Evolutionary conservation across 2,329 filamentous ascomycete genomes (phyloP).

Genomic region (Phaeoacremonium minimum): DNA sequence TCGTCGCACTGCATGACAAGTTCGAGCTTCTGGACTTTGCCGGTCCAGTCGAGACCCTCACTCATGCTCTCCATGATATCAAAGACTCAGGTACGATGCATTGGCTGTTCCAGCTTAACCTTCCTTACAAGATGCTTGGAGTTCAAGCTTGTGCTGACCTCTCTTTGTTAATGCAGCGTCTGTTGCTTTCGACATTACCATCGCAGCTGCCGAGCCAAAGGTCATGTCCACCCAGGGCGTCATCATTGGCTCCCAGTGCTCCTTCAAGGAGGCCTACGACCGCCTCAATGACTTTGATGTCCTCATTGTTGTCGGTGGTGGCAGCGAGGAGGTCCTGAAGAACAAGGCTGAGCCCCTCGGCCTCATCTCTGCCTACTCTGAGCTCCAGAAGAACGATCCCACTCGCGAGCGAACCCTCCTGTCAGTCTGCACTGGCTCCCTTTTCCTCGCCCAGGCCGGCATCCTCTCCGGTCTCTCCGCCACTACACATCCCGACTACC

Average conservation of each 20-base stretch:
- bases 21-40: conserved; percentile 57
- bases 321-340: conserved; percentile 59
- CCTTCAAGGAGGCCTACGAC: conserved; percentile 74
- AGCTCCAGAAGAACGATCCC: conserved; percentile 76
- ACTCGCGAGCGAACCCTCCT: conserved; percentile 76
- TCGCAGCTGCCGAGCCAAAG: conserved; percentile 49
- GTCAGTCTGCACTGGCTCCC: conserved; percentile 73
- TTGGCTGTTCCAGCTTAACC: neutral
- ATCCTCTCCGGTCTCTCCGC: conserved; percentile 75
- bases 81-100: conserved; percentile 49
- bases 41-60: conserved; percentile 49
- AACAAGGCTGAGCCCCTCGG: conserved; percentile 63
- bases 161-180: conserved; percentile 29
- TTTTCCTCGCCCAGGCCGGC: conserved; percentile 72
- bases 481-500: conserved; percentile 77
- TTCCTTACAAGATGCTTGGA: conserved; percentile 6
- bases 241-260: conserved; percentile 68
- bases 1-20: conserved; percentile 56
- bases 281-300: conserved; percentile 73
- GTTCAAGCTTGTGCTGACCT: conserved; percentile 1
- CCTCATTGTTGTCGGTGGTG: conserved; percentile 72
- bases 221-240: conserved; percentile 60
- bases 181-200: conserved; percentile 56
- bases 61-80: conserved; percentile 45
- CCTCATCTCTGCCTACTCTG: conserved; percentile 71